phyloP scores from a whole-genome alignment of 73 alveolate species.

The Uronychia setigera region DNA sequence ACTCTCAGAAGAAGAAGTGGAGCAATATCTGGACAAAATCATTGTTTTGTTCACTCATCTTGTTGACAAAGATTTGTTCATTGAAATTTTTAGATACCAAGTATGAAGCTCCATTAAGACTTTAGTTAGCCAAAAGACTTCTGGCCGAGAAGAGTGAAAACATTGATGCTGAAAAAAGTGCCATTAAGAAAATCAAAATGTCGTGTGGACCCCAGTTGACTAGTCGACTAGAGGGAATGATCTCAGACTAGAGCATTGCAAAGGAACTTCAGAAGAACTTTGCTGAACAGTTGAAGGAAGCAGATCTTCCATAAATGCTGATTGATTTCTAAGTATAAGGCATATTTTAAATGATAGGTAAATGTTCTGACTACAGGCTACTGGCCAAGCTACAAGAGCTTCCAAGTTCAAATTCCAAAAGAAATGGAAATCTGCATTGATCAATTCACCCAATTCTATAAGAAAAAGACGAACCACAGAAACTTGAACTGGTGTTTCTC shows the following conservation, averaged over 20 bases:
- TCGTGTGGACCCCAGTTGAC: constrained; percentile 81
- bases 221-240: constrained; percentile 82
- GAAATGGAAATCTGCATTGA: constrained; percentile 55
- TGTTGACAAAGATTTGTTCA: constrained; percentile 80
- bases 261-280: constrained; percentile 47
- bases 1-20: constrained; percentile 25
- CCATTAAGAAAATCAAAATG: constrained; percentile 76
- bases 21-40: constrained; percentile 49
- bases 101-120: no score
- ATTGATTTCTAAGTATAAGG: not conserved
- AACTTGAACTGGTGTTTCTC: constrained; percentile 70
- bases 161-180: constrained; percentile 66
- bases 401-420: constrained; percentile 52
- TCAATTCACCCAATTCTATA: constrained; percentile 63
- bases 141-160: constrained; percentile 69
- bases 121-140: constrained; percentile 76
- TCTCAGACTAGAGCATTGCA: constrained; percentile 66
- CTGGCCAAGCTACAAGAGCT: constrained; percentile 78
- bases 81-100: constrained; percentile 72
- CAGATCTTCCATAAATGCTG: not conserved
- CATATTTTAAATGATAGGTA: constrained; percentile 32
- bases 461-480: constrained; percentile 61
- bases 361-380: constrained; percentile 69
- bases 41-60: constrained; percentile 73
- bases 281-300: constrained; percentile 28